Conservation (phyloP, 78 protist genomes). For the Diacronema lutheri region DNA sequence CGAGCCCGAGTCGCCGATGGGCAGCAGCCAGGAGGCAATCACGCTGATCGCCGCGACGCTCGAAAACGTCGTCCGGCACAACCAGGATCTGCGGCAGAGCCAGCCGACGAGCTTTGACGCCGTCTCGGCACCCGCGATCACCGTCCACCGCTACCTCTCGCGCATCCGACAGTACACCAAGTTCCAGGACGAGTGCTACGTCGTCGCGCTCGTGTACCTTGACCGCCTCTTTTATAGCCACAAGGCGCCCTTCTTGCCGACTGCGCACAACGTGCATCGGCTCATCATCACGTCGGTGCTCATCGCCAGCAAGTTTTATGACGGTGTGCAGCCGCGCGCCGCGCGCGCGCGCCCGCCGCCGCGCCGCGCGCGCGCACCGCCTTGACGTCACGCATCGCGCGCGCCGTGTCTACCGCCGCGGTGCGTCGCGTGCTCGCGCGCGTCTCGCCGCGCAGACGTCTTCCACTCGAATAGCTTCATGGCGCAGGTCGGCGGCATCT, state of each 20-base stretch:
- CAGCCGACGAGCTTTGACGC: not conserved
- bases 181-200: not conserved
- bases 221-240: not conserved
- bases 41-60: not conserved
- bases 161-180: conserved; percentile 6
- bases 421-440: too few relatives aligned
- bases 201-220: not conserved
- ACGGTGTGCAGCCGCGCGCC: not conserved
- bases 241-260: not conserved
- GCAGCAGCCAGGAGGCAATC: too few relatives aligned
- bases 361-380: not conserved
- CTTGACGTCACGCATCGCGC: not conserved
- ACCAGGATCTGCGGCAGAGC: not conserved
- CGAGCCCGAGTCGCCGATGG: too few relatives aligned
- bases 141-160: not conserved
- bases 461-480: conserved; percentile 11
- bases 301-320: not conserved
- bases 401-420: not conserved
- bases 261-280: conserved; percentile 11
- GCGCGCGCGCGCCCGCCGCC: not conserved
- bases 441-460: not conserved
- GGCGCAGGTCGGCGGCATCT: conserved; percentile 14
- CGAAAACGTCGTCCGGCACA: not conserved
- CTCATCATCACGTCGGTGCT: not conserved
- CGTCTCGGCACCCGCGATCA: not conserved